Evolutionary conservation across 1,284 basidiomycete genomes (phyloP).

Genomic region (Sphaerobolus stellatus): DNA sequence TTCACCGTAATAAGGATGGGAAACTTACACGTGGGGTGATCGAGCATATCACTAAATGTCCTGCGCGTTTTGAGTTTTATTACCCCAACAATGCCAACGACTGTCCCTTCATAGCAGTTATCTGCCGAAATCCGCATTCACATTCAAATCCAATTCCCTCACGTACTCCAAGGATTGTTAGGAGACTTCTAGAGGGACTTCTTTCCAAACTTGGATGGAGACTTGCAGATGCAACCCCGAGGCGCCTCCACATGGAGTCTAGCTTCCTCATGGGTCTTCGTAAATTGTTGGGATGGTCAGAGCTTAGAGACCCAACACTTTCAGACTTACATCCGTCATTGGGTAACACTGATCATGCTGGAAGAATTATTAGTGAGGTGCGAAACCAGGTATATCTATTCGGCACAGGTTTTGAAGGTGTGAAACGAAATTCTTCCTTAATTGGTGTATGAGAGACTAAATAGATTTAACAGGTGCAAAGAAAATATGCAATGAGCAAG

Average conservation of each 20-base stretch:
- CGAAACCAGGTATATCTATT: conserved; percentile 18
- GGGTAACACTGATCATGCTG: conserved; percentile 24
- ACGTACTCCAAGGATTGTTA: conserved; percentile 12
- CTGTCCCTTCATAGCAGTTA: conserved; percentile 19
- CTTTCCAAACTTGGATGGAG: conserved; percentile 21
- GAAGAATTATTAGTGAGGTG: conserved; percentile 18
- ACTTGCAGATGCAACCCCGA: conserved; percentile 28
- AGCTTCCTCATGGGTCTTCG: conserved; percentile 22
- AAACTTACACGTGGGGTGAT: conserved; percentile 14
- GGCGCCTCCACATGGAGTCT: conserved; percentile 20
- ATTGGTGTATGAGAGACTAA: neutral
- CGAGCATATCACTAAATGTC: conserved; percentile 12
- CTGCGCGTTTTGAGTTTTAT: conserved; percentile 20
- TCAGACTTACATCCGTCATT: conserved; percentile 28
- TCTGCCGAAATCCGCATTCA: conserved; percentile 19
- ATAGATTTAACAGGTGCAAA: too few relatives aligned
- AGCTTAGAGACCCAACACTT: conserved; percentile 1
- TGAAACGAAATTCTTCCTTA: too few relatives aligned
- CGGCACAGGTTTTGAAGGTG: conserved; percentile 26
- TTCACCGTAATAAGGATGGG: conserved; percentile 18
- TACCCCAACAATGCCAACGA: conserved; percentile 17
- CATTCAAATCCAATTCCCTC: conserved; percentile 16
- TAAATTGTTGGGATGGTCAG: conserved; percentile 18
- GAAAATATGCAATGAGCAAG: too few relatives aligned
- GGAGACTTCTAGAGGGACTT: conserved; percentile 1